Evolutionary conservation across 768 basidiomycete species (phyloP), one percentile per base, ranked within the genome.

Genomic region (Pleurotus ostreatus): DNA sequence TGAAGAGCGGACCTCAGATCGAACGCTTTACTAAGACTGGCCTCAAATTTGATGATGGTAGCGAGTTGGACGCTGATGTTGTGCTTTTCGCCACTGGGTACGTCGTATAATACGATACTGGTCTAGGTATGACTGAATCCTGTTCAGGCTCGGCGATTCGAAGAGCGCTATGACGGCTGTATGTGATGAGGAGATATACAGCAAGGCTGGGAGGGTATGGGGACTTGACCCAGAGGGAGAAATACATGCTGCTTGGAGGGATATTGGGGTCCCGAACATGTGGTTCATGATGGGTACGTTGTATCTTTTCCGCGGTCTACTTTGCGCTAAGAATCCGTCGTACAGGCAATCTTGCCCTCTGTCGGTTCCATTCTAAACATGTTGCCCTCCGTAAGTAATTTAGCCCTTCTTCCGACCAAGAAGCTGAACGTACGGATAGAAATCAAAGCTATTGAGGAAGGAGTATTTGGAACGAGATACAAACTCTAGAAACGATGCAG

Each of bases 151-250:
- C 39, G 80, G 76, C 2, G 77, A 81, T 57, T 59, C 77, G 0
- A 66, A 66, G 7, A 65, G 66, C 5, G 63, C 72, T 4, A 65
- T 86, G 37, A 63, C 63, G 43, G 63, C 66, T n/a, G 60, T 86
- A n/a, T 74, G 79, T 54, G 81, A 78, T 1, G 71, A 75, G 2
- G 78, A 78, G n/a, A 61, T 80, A 5, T 74, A 68, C 1, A 60
- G 68, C 55, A 68, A 71, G 66, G 68, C 84, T 60, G 75, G 78
- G 57, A 71, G 70, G 11, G 65, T 87, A 11, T 83, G 86, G 86
- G 81, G 87, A 23, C 60, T 89, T 46, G 75, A 86, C 66, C 62
- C 68, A 13, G 86, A 94, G 70, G 85, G 86, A 13, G 86, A 89
- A 64, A 64, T 84, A 13, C 69, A 74, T 30, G 79, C 80, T 0